These are phyloP conservation scores for Podospora australis DNA, from an alignment of 495 filamentous ascomycete species.

Conservation along the genomic window DNA sequence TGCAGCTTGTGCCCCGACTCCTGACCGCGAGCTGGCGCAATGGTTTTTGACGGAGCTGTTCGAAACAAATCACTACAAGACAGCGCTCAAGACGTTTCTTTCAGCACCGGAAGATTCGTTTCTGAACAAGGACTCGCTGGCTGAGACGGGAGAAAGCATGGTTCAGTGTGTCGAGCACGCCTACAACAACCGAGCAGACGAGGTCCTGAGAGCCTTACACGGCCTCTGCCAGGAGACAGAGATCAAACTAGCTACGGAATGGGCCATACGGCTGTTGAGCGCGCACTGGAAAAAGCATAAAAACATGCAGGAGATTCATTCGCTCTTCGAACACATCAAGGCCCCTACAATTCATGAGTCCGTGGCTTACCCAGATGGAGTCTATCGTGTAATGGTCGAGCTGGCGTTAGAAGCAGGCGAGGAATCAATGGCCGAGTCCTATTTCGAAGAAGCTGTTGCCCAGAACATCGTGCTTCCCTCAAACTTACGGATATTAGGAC, in stretches of 20 bases:
- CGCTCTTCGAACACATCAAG: constrained; percentile 21
- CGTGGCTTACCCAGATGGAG: constrained; percentile 15
- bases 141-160: constrained; percentile 20
- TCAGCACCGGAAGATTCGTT: constrained; percentile 22
- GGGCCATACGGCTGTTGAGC: constrained; percentile 29
- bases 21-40: constrained; percentile 8
- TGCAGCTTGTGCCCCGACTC: constrained; percentile 3
- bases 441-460: constrained; percentile 15
- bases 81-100: constrained; percentile 21
- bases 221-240: constrained; percentile 9
- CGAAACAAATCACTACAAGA: constrained; percentile 23
- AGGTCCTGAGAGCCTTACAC: constrained; percentile 25
- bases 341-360: constrained; percentile 14
- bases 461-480: constrained; percentile 16
- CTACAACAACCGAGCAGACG: constrained; percentile 17
- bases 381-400: constrained; percentile 36
- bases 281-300: constrained; percentile 25
- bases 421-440: constrained; percentile 21
- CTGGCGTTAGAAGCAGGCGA: constrained; percentile 33
- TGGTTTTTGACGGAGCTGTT: constrained; percentile 27
- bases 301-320: constrained; percentile 19
- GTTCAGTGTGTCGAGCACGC: constrained; percentile 24
- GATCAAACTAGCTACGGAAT: constrained; percentile 19
- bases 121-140: constrained; percentile 14
- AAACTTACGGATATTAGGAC: constrained; percentile 27